Percentiles rank a stretch among this genome's conserved stretches.
Evolutionary conservation across 768 basidiomycete genomes (phyloP).

Genomic region (Termitomyces sp.): DNA sequence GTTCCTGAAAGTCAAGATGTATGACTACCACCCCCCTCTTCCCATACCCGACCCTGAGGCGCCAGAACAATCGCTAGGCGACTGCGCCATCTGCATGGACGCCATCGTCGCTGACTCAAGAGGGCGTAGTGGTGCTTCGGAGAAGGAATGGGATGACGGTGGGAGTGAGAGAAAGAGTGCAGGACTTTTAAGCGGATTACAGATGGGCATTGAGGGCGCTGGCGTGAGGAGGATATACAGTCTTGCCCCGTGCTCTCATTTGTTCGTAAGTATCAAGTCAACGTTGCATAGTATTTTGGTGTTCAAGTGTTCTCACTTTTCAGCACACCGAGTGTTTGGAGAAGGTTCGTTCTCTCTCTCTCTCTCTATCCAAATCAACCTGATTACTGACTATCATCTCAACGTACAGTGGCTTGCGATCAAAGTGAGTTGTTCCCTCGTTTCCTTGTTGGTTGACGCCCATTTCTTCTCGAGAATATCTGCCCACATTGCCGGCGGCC

Average conservation of each 20-base stretch:
- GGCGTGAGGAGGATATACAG: constrained; percentile 66
- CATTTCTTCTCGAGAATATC: constrained; percentile 53
- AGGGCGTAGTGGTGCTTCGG: constrained; percentile 25
- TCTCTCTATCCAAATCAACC: not conserved
- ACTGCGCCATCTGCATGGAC: constrained; percentile 95
- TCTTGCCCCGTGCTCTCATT: constrained; percentile 82
- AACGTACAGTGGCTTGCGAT: constrained; percentile 61
- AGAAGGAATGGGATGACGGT: constrained; percentile 26
- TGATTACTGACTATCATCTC: constrained; percentile 12
- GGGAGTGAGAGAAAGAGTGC: constrained; percentile 21
- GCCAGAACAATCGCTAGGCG: constrained; percentile 70
- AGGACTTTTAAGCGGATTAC: constrained; percentile 39
- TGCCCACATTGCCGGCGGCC: constrained; percentile 89
- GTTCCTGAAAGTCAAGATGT: constrained; percentile 55
- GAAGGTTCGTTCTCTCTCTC: constrained; percentile 38
- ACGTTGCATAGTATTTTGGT: not conserved
- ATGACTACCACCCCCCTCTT: constrained; percentile 84
- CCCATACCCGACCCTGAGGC: constrained; percentile 70
- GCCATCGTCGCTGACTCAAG: constrained; percentile 54
- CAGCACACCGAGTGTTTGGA: constrained; percentile 88
- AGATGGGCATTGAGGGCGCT: constrained; percentile 36
- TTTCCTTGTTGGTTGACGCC: not conserved
- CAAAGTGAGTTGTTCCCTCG: constrained; percentile 40
- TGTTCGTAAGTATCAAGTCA: constrained; percentile 57
- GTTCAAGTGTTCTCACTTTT: not conserved